Evolutionary conservation across 208 protist genomes (phyloP).

Genomic region (Acanthamoeba lenticulata): DNA sequence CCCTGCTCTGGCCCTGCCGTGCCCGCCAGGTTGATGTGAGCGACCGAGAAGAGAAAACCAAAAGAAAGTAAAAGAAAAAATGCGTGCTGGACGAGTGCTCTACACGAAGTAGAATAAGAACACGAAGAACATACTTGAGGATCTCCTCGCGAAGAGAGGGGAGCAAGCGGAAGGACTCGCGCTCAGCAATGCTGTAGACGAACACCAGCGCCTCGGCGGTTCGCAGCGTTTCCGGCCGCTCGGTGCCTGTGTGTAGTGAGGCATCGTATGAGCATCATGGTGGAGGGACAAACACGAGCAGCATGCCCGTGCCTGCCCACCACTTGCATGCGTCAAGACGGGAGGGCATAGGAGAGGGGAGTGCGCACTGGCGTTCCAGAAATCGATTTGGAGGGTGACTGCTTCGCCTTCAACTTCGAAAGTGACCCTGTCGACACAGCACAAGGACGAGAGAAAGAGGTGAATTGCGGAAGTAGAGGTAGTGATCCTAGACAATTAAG

Average conservation of each 20-base stretch:
- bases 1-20: neutral
- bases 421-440: neutral
- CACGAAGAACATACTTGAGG: neutral
- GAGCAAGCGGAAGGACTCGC: neutral
- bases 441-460: neutral
- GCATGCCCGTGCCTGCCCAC: neutral
- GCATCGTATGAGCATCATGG: neutral
- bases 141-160: neutral
- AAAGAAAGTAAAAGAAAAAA: too few species aligned
- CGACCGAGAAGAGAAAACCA: neutral
- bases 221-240: neutral
- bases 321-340: neutral
- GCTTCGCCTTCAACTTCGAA: neutral
- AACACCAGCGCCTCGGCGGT: neutral
- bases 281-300: neutral
- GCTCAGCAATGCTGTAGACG: neutral
- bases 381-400: neutral
- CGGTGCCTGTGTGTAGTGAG: neutral
- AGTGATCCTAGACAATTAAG: neutral
- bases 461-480: neutral
- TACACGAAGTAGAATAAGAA: neutral
- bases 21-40: neutral
- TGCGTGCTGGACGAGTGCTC: neutral
- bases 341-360: neutral
- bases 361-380: neutral